These are phyloP conservation scores for Crithidia fasciculata DNA, from an alignment of 208 protist genomes.

Conservation along the genomic window DNA sequence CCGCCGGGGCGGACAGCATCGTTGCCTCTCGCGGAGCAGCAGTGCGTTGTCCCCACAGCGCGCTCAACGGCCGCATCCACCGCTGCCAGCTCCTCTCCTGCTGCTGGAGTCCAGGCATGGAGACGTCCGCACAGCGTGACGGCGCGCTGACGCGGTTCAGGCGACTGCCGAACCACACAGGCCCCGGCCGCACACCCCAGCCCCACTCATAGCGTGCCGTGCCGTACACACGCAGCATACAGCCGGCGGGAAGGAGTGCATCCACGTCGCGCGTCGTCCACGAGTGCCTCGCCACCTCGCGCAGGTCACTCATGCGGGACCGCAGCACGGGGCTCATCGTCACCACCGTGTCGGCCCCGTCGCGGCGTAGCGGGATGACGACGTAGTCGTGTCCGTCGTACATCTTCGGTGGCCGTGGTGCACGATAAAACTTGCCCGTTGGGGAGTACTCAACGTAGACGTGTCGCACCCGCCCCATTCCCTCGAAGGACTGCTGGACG, in stretches of 20 bases:
- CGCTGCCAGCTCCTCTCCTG: conserved; percentile 1
- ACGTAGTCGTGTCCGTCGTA: conserved; percentile 92
- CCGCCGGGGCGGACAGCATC: background rate
- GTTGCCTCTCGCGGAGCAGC: background rate
- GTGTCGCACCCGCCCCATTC: conserved; percentile 77
- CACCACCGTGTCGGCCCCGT: conserved; percentile 58
- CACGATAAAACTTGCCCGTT: conserved; percentile 66
- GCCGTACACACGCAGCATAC: conserved; percentile 82
- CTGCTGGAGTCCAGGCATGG: too few species aligned
- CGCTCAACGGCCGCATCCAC: background rate
- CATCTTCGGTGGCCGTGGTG: conserved; percentile 55
- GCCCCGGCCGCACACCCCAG: conserved; percentile 76
- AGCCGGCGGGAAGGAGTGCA: conserved; percentile 53
- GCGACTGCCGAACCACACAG: conserved; percentile 69
- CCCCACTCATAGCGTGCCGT: conserved; percentile 83
- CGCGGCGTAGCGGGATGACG: conserved; percentile 78
- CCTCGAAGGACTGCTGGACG: conserved; percentile 46
- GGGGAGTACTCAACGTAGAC: conserved; percentile 91
- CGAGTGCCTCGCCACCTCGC: conserved; percentile 65
- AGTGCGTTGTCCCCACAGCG: background rate
- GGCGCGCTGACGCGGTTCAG: conserved; percentile 34
- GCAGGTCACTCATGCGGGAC: conserved; percentile 53
- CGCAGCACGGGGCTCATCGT: conserved; percentile 80
- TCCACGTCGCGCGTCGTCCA: conserved; percentile 88
- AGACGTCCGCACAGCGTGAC: too few species aligned